These are phyloP conservation scores for Phytopythium litorale DNA, from an alignment of 352 stramenopile species.

Conservation along the genomic window DNA sequence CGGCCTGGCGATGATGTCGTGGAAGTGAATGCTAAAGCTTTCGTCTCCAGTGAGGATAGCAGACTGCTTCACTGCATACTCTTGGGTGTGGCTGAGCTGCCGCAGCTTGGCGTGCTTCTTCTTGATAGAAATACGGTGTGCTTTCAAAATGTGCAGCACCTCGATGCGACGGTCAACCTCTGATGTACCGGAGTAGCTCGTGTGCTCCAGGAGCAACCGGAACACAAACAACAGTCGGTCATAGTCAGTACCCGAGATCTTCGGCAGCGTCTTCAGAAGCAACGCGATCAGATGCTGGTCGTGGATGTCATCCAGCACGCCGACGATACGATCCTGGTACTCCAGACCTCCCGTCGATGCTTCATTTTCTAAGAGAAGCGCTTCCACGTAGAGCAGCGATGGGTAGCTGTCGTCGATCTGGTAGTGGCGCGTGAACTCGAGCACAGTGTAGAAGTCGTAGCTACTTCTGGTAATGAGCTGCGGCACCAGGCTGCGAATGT, in stretches of 20 bases:
- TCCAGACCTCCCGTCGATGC: slow-evolving; percentile 22
- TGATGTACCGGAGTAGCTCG: slow-evolving; percentile 43
- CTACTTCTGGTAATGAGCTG: slow-evolving; percentile 60
- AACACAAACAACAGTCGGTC: slow-evolving; percentile 74
- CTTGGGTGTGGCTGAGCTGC: background rate
- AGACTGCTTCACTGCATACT: background rate
- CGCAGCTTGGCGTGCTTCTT: background rate
- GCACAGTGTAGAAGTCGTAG: slow-evolving; percentile 75
- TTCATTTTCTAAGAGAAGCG: slow-evolving; percentile 40
- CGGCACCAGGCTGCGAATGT: slow-evolving; percentile 65
- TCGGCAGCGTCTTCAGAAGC: slow-evolving; percentile 53
- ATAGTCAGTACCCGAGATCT: slow-evolving; percentile 55
- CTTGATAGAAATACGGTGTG: slow-evolving; percentile 16
- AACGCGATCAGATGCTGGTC: slow-evolving; percentile 54
- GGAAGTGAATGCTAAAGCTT: slow-evolving; percentile 24
- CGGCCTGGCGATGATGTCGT: slow-evolving; percentile 60
- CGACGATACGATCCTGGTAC: slow-evolving; percentile 75
- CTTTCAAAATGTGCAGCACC: slow-evolving; percentile 52
- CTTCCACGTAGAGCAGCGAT: slow-evolving; percentile 66
- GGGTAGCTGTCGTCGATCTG: slow-evolving; percentile 77
- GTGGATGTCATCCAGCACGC: slow-evolving; percentile 78
- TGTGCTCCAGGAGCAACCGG: slow-evolving; percentile 58
- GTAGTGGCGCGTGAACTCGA: slow-evolving; percentile 82
- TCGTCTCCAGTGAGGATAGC: background rate
- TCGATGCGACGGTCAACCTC: slow-evolving; percentile 62